Conservation (phyloP, 257 asterid species). For the Scutellaria galericulata region DNA sequence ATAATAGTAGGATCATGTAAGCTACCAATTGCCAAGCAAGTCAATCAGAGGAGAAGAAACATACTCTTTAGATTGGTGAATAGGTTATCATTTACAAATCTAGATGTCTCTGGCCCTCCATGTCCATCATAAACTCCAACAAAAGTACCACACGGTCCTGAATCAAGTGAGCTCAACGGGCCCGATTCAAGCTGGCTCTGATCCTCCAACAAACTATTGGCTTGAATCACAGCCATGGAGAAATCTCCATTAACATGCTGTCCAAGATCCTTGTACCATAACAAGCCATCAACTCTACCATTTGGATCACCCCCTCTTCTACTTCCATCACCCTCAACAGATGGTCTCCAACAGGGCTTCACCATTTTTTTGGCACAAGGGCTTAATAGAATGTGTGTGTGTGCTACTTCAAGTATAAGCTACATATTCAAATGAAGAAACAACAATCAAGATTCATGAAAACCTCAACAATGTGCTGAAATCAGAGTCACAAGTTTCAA, state of each 20-base stretch:
- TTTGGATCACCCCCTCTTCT: slow-evolving; percentile 53
- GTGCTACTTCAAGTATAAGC: slow-evolving; percentile 35
- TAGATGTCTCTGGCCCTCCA: slow-evolving; percentile 95
- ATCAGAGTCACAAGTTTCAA: slow-evolving; percentile 19
- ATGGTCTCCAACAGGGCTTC: slow-evolving; percentile 84
- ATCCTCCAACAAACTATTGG: slow-evolving; percentile 88
- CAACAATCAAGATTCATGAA: slow-evolving; percentile 22
- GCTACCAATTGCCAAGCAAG: slow-evolving; percentile 6
- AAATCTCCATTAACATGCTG: slow-evolving; percentile 76
- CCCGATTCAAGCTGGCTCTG: slow-evolving; percentile 95
- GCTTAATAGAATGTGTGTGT: slow-evolving; percentile 8
- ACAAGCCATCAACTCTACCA: slow-evolving; percentile 73
- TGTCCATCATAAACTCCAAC: slow-evolving; percentile 98
- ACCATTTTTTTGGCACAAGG: slow-evolving; percentile 56
- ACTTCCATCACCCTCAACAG: slow-evolving; percentile 70
- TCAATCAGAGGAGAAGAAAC: slow-evolving; percentile 37
- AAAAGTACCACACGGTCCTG: slow-evolving; percentile 89
- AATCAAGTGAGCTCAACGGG: slow-evolving; percentile 61
- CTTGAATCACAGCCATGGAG: slow-evolving; percentile 94
- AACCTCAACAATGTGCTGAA: slow-evolving; percentile 17
- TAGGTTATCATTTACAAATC: slow-evolving; percentile 68
- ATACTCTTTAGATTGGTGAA: slow-evolving; percentile 84
- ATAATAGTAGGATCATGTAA: background rate
- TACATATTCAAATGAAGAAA: slow-evolving; percentile 38
- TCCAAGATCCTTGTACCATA: slow-evolving; percentile 92